Percentiles rank a stretch among this genome's conserved stretches.
These are phyloP conservation scores for Neophaeococcomyces mojaviensis DNA, from an alignment of 2,329 filamentous ascomycete species.

Conservation along the genomic window DNA sequence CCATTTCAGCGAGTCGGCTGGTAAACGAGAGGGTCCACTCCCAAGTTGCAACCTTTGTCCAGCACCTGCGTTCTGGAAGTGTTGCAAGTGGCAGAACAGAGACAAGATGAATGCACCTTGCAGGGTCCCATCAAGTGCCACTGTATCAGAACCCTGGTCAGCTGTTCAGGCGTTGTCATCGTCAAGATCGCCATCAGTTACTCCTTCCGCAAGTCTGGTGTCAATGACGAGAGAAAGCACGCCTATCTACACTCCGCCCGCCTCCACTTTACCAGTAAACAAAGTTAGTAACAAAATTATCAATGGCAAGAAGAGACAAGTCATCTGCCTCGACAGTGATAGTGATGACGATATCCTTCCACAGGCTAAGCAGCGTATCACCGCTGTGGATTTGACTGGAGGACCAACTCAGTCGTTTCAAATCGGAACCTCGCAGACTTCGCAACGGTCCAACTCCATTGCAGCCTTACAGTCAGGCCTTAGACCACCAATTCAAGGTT, in stretches of 20 bases:
- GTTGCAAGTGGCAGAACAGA: slow-evolving; percentile 13
- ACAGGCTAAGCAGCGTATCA: no score
- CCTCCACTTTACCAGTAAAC: neutral
- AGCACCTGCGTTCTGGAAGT: slow-evolving; percentile 15
- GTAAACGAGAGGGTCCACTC: slow-evolving; percentile 4
- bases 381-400: no score
- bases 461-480: neutral
- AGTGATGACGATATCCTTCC: neutral
- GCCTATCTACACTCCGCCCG: neutral
- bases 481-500: neutral
- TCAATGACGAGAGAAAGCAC: neutral
- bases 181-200: neutral
- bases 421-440: no score
- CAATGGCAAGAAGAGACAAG: neutral
- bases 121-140: neutral
- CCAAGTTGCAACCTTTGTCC: slow-evolving; percentile 17
- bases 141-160: neutral
- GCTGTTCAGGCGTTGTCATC: neutral
- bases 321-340: neutral
- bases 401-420: no score
- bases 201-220: neutral
- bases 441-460: neutral
- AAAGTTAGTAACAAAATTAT: neutral
- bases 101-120: slow-evolving; percentile 9
- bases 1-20: neutral